Evolutionary conservation across 768 basidiomycete genomes (phyloP), one percentile per base, ranked within the genome.

Genomic region (Hysterangium stoloniferum): DNA sequence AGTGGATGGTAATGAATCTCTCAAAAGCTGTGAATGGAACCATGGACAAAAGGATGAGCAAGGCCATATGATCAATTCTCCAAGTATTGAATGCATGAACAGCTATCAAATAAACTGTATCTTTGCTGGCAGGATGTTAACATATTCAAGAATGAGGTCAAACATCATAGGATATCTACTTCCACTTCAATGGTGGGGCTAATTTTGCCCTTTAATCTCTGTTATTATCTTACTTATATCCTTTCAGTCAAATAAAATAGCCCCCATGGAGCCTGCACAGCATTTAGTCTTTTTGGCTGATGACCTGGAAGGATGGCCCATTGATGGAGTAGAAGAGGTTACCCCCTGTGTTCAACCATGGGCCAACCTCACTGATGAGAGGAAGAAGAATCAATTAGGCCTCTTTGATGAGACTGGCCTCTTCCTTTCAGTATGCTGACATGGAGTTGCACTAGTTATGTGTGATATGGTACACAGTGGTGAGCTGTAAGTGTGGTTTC

Each of bases 331-430:
- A 15, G 50, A 56, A 27, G 37, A 43, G 24, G 48, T 25, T 8
- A 48, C 48, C 11, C 38, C 52, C 0, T 67, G 65, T 52, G 59
- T 61, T 1, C 52, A 65, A 17, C 64, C 64, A 40, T 68, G 64
- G 67, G 67, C 64, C 53, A 65, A 61, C 0, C 60, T 58, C 1
- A 52, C 57, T 0, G 52, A 56, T 0, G 62, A 69, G 25, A 54
- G 56, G 2, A 52, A 57, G 32, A 69, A 67, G 54, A 59, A 55
- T 19, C 65, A 63, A 60, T 69, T 62, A 66, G 57, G 52, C 5
- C 54, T 69, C 7, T 74, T 68, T 45, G 52, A 65, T 0, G 66
- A 71, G 58, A 62, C 66, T 0, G 69, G 71, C 0, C 56, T 70
- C 8, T 74, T 74, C 52, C 60, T 66, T 0, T 46, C 54, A 51